These are phyloP conservation scores for Ophiostoma sp. DNA, from an alignment of 2,329 filamentous ascomycete species.

Conservation along the genomic window DNA sequence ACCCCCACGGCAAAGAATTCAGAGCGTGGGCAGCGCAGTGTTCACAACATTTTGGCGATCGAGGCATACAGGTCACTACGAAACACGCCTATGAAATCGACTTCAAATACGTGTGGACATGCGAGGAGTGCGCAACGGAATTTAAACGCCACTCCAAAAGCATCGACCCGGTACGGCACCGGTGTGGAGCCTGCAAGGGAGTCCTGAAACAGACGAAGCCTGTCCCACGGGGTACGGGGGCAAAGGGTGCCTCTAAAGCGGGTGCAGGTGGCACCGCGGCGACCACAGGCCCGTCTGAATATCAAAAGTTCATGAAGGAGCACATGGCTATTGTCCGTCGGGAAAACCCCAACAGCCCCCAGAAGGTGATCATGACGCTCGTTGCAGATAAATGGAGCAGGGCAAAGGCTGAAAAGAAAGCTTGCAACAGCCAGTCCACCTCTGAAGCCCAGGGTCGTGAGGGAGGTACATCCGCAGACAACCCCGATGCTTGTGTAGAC, in stretches of 20 bases:
- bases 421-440: conserved; percentile 25
- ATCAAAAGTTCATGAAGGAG: conserved; percentile 61
- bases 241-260: background rate
- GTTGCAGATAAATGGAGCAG: conserved; percentile 64
- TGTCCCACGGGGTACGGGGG: conserved; percentile 54
- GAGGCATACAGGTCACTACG: conserved; percentile 77
- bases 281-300: conserved; percentile 39
- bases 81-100: conserved; percentile 88
- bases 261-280: conserved; percentile 19
- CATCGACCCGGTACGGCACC: conserved; percentile 69
- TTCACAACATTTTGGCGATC: conserved; percentile 56
- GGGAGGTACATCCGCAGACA: conserved; percentile 10
- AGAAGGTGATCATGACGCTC: conserved; percentile 69
- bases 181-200: conserved; percentile 75
- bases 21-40: conserved; percentile 39
- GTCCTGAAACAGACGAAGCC: conserved; percentile 77
- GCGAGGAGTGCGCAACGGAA: conserved; percentile 65
- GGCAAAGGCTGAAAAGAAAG: conserved; percentile 34
- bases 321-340: conserved; percentile 64
- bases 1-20: conserved; percentile 34
- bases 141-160: conserved; percentile 86
- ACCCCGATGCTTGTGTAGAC: conserved; percentile 13
- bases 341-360: conserved; percentile 57
- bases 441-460: conserved; percentile 28
- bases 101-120: conserved; percentile 89